These are phyloP conservation scores for Coprinellus micaceus DNA, from an alignment of 768 basidiomycete genomes.

Conservation along the genomic window DNA sequence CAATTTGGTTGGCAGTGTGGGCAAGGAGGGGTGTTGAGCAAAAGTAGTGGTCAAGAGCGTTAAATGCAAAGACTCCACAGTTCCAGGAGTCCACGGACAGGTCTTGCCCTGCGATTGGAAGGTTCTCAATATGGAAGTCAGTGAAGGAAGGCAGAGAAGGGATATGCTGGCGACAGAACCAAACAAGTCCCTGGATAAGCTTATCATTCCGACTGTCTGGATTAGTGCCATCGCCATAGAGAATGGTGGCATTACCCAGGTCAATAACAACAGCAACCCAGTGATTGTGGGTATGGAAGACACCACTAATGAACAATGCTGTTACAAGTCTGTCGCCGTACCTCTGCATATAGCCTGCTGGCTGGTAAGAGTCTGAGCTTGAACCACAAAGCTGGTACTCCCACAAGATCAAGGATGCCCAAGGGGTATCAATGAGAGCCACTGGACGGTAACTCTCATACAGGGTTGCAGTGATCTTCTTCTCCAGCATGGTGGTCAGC, in stretches of 20 bases:
- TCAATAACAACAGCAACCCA: constrained; percentile 16
- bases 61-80: constrained; percentile 11
- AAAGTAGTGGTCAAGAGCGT: constrained; percentile 3
- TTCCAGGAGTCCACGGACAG: constrained; percentile 11
- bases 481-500: constrained; percentile 4
- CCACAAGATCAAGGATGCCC: neutral
- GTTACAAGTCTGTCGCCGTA: constrained; percentile 5
- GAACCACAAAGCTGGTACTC: no score
- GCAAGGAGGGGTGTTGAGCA: neutral
- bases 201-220: constrained; percentile 1
- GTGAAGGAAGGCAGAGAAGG: neutral
- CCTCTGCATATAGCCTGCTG: neutral
- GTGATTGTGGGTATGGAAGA: constrained; percentile 21
- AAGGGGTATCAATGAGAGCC: constrained; percentile 10
- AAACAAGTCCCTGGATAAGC: constrained; percentile 6
- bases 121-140: neutral
- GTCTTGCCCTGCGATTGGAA: constrained; percentile 5
- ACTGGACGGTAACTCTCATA: constrained; percentile 1
- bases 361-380: neutral
- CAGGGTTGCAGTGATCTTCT: neutral
- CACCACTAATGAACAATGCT: constrained; percentile 5
- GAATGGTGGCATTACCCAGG: neutral
- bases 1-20: neutral
- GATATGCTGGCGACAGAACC: constrained; percentile 6
- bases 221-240: constrained; percentile 14